Base-by-base conservation (phyloP, 148 eudicot species). In the Diospyros lotus region DNA sequence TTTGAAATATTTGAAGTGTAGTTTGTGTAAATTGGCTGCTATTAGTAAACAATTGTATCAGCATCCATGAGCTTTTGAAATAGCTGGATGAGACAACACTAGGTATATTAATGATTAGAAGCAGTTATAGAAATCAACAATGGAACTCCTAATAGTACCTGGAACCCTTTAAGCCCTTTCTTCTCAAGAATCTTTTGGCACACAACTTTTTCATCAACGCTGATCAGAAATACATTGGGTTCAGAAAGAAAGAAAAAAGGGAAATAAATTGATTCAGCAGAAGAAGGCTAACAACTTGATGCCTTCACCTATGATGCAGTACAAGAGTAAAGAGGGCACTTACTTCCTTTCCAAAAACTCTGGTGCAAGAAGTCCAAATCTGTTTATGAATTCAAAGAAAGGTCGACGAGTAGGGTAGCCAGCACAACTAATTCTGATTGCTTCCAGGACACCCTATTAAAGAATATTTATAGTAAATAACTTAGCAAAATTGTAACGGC, bases 401-500 rank as follows among this genome's bases (percentile, higher is more conserved):
- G 90, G 80, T 83, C 88, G 87, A 42, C 91, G 89, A 70, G 99
- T 92, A 38, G 99, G 99, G 82, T 92, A 95, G 64, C 99, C 99
- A 69, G 99, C 94, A 81, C 92, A 87, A 80, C 99, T 95, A 63
- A 95, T 92, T 81, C 96, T 91, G 76, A 95, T 95, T 79, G 97
- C 99, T 84, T 95, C 97, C 68, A 95, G 87, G 81, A 95, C 99
- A 85, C 99, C 99, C 99, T 95, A 84, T 78, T 73, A 51, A 84
- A 4, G 71, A 82, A 77, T 67, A 59, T 76, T 69, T 78, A 56
- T 39, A 68, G 65, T 62, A 13, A 69, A 74, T 62, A 69, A 75
- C 12, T 45, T 9, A 39, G 40, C 12, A 55, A 51, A 52, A 42
- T 68, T 28, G 28, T 28, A 28, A 28, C 28, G 28, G 28, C 28